Conservation (phyloP, 441 rosid genomes). For the Manihot esculenta region DNA sequence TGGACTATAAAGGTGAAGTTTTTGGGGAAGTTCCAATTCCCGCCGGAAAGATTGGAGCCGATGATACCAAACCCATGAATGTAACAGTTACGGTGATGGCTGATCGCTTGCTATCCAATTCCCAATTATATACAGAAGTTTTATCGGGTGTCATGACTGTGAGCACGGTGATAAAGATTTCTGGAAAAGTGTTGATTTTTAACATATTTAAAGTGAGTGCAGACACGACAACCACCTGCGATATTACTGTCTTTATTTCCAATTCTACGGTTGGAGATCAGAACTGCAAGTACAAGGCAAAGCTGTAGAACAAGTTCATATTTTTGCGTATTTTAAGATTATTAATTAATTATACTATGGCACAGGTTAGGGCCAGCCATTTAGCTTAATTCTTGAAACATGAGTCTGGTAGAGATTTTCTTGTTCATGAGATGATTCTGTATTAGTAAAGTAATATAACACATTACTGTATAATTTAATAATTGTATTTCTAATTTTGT, state of each 20-base stretch:
- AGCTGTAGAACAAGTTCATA: constrained; percentile 30
- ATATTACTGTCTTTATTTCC: constrained; percentile 39
- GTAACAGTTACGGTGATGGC: constrained; percentile 57
- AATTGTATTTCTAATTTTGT: too few relatives aligned
- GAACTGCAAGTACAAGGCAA: constrained; percentile 52
- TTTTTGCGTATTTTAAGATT: not conserved
- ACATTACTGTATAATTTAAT: too few relatives aligned
- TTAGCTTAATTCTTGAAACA: too few relatives aligned
- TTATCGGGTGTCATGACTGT: constrained; percentile 43
- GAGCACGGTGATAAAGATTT: constrained; percentile 34
- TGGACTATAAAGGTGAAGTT: constrained; percentile 55
- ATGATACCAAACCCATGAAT: constrained; percentile 41
- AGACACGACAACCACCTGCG: constrained; percentile 49
- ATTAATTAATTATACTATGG: not conserved
- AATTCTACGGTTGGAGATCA: constrained; percentile 50
- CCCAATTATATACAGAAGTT: constrained; percentile 38
- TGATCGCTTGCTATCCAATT: constrained; percentile 53
- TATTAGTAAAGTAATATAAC: not conserved
- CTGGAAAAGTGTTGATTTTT: constrained; percentile 58
- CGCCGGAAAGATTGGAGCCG: constrained; percentile 45
- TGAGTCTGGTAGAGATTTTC: not conserved
- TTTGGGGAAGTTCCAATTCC: constrained; percentile 71
- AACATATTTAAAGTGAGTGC: constrained; percentile 44
- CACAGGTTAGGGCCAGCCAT: too few relatives aligned
- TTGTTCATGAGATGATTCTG: not conserved